Conservation (phyloP, 306 rosid species). For the Astragalus glycyphyllos region DNA sequence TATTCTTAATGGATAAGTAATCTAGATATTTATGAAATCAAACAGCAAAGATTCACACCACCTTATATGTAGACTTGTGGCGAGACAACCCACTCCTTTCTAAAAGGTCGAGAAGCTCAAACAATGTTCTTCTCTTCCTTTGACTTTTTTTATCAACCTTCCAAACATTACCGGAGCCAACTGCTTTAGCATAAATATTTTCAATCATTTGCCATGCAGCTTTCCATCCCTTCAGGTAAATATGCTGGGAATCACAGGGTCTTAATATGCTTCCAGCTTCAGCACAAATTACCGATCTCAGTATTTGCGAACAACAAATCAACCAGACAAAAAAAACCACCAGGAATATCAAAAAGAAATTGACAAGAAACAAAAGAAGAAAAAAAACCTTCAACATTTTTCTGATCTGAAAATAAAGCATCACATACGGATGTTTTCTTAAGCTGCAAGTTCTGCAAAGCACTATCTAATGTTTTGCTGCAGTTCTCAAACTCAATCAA, state of each 20-base stretch:
- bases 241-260: conserved; percentile 49
- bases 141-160: conserved; percentile 72
- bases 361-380: neutral
- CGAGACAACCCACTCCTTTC: conserved; percentile 77
- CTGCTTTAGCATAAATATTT: conserved; percentile 54
- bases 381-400: conserved; percentile 48
- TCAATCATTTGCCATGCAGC: conserved; percentile 65
- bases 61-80: conserved; percentile 58
- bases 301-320: neutral
- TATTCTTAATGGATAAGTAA: conserved; percentile 21
- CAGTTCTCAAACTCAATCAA: conserved; percentile 69
- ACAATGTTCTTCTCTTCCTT: conserved; percentile 73
- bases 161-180: conserved; percentile 67
- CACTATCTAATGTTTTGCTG: conserved; percentile 46
- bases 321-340: neutral
- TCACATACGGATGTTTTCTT: conserved; percentile 43
- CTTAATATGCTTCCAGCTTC: conserved; percentile 45
- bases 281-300: conserved; percentile 39
- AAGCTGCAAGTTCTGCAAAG: conserved; percentile 51
- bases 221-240: conserved; percentile 62
- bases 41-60: conserved; percentile 52
- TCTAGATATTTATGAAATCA: conserved; percentile 14
- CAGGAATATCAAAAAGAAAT: neutral
- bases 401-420: conserved; percentile 27
- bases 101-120: conserved; percentile 75